Base-by-base conservation (phyloP, 106 monocot genomes). In the Cymbidium sinense region DNA sequence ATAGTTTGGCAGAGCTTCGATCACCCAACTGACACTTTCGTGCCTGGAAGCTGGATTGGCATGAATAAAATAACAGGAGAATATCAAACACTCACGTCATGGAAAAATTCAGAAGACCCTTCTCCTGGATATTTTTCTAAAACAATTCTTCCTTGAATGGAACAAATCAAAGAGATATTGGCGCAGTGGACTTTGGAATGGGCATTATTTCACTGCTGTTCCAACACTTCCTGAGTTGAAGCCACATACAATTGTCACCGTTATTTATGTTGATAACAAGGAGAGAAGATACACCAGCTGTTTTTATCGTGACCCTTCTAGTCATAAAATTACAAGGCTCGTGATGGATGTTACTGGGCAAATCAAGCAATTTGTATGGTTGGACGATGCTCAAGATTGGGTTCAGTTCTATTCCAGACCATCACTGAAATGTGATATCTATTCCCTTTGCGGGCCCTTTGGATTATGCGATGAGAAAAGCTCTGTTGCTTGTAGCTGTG, bases 401-500 rank as follows among this genome's bases (percentile, higher is more conserved):
- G 44, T 50, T 19, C 7, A 64, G 43, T 80, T 78, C 37, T 79
- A 64, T 41, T 33, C 76, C 18, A 65, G 78, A 74, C 86, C 87
- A 9, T 28, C 20, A 27, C n/a, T 44, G 0, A 83, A 71, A 17
- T 93, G 93, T 47, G 74, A 88, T 2, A 81, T 80, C 5, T 84
- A 86, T 43, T 71, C 76, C 6, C 47, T 77, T 0, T 93, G 93
- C 37, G 93, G 91, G 1, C 34, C 88, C 0, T 91, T 85, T 11
- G 88, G 91, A 17, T 73, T 27, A 47, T 94, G 93, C 41, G 77
- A 83, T 25, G 69, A 44, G 50, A 47, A 64, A 28, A 34, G 1
- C 17, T 7, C 50, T 18, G 85, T 83, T 7, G 58, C 36, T 8
- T 90, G 90, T 72, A 82, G 54, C 19, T 94, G 91, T 30, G 18